Evolutionary conservation across 2,329 filamentous ascomycete genomes (phyloP).

Genomic region (Pseudocercospora cruenta): DNA sequence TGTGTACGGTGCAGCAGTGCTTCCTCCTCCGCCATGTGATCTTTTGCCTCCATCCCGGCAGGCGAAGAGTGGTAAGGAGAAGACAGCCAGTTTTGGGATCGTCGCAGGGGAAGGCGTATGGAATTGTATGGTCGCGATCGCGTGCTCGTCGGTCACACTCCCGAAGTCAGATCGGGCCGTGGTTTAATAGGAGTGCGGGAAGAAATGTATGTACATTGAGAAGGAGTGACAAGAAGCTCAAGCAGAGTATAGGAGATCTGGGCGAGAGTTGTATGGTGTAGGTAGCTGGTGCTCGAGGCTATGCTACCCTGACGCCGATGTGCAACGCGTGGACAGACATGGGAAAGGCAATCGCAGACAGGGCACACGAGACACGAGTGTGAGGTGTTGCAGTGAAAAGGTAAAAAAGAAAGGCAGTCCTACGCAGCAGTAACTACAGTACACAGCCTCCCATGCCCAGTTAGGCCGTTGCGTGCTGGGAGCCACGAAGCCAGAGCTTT

Average conservation of each 20-base stretch:
- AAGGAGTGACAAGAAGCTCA: background rate
- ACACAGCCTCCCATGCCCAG: background rate
- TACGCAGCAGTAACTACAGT: background rate
- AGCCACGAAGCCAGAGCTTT: too few species aligned
- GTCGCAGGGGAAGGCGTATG: background rate
- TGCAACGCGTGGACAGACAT: background rate
- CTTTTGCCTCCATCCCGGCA: conserved; percentile 19
- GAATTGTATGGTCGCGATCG: background rate
- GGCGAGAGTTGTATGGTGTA: too few species aligned
- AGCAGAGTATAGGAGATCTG: background rate
- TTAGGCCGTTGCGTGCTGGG: background rate
- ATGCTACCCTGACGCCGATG: background rate
- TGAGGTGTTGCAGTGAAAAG: background rate
- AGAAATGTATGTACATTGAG: background rate
- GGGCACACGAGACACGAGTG: background rate
- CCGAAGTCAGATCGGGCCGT: background rate
- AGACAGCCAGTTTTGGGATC: background rate
- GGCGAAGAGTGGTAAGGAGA: background rate
- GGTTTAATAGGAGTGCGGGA: background rate
- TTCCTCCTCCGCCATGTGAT: conserved; percentile 22
- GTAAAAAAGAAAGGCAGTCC: background rate
- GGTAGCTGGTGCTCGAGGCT: background rate
- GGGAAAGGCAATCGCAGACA: background rate
- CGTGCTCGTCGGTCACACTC: background rate
- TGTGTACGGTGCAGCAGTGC: conserved; percentile 16